Base-by-base conservation (phyloP, 371 early-diverging fungal species). In the Caulochytrium protostelioides region DNA sequence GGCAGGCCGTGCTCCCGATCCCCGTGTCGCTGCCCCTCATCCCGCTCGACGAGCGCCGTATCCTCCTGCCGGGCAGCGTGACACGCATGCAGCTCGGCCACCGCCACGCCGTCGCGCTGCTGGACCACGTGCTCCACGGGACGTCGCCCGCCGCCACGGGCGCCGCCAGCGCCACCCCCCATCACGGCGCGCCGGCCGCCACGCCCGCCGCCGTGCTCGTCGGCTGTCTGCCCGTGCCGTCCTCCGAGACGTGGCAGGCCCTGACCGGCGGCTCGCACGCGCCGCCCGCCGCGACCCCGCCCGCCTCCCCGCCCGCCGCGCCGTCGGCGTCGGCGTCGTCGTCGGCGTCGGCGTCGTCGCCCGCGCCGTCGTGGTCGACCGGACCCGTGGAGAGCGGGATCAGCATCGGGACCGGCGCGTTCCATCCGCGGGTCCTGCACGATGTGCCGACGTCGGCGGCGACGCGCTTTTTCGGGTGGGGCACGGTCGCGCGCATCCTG, bases 61-160 rank as follows among this genome's bases (percentile, higher is more conserved):
- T 63, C 13, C 55, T 64, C 17, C 49, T 60, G 16, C 64, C 64
- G 3, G 60, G 60, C 13, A 50, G 58, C 29, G 57, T 60, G 22
- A 36, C 54, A 22, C 42, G 58, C 13, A 37, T 62, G n/a, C 52
- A 54, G 8, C n/a, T 39, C 21, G 28, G 29, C 28, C 38, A 27
- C 27, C 9, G n/a, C 5, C n/a, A 32, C 22, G 28, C 42, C 16
- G 27, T 34, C 3, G 21, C 12, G 10, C 35, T 42, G 14, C 28
- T 42, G 34, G 32, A 41, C 14, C 6, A 23, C 14, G 7, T 46
- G 13, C 18, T 13, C 13, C 10, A 13, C 3, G 10, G 7, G 13
- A 5, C 16, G 5, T 6, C 28, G 10, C 6, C 17, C 19, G 4
- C 10, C 30, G 13, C 6, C n/a, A 6, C n/a, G 7, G 13, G 3